Base-by-base conservation (phyloP, 345 rosid species). In the Alliaria petiolata region DNA sequence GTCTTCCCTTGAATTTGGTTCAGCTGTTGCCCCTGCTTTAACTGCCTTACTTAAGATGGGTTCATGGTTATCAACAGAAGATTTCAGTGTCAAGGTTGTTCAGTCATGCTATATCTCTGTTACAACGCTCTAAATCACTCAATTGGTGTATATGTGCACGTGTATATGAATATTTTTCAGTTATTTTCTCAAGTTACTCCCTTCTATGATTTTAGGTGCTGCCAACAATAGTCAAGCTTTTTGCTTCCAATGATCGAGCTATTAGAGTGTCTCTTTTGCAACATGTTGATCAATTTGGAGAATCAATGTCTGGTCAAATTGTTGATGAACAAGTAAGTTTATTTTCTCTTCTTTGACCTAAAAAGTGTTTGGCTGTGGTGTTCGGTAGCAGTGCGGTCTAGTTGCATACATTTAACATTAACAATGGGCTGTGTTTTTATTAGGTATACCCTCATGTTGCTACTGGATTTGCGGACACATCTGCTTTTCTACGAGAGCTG, bases 1-100 rank as follows among this genome's bases (percentile, higher is more conserved):
- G 61, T 95, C 98, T 82, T 81, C 97, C 70, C 93, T 95, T 77
- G 98, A 95, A 84, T 95, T 85, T 88, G 98, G 99, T 74, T 95
- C 98, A 44, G 99, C 98, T 74, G 88, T 87, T 67, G 97, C 99
- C 74, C 92, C 91, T 74, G 97, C 98, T 66, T 80, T 95, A 83
- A 84, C 92, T 49, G 90, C 98, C 28, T 70, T 95, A 62, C 83
- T 95, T 83, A 91, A 91, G 83, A 88, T 95, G 90, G 96, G 97
- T 54, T 84, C 90, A n/a, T 95, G 98, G 98, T 89, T 91, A 81
- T 79, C 96, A 10, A 60, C 86, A 61, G 99, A 95, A 77, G 98
- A 95, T 75, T 95, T 88, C 81, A 85, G 70, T 81, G 70, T 82
- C 72, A 95, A 95, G 98, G 99, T 91, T 46, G 45, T 67, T 66